Evolutionary conservation across 352 stramenopile genomes (phyloP), one percentile per base, ranked within the genome.

Genomic region (Phytophthora boehmeriae): DNA sequence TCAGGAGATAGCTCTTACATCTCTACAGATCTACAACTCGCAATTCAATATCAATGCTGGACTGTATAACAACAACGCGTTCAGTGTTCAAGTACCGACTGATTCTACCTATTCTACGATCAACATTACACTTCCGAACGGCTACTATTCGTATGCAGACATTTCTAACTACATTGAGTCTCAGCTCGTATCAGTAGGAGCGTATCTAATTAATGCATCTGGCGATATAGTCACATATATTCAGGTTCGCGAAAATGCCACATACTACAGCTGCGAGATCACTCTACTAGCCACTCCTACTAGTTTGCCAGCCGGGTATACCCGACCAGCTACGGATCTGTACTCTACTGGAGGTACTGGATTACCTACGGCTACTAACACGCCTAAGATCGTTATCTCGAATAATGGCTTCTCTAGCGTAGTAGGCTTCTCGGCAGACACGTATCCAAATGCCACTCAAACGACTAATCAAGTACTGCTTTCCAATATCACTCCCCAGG

Each of bases 321-420:
- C 48, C 32, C 48, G 48, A 2, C 48, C 48, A 34, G 34, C 48
- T 35, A 46, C 48, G 1, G 51, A 36, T 14, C 11, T 41, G 35
- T 75, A 68, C 30, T 62, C 43, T 2, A 17, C 39, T 14, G 47
- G 34, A 14, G 68, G 68, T 30, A 44, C 28, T 43, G 67, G 62
- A 13, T 19, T 76, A 2, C 50, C 58, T 2, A 63, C 46, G 2
- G 44, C 55, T 2, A 30, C 46, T 30, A 35, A 38, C 10, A 27
- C 39, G 0, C 55, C 46, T 35, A 35, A 38, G 0, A 20, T 63
- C 13, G 56, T 56, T 22, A 50, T 63, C 19, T 28, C 49, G 14
- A 63, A 56, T 38, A 27, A 45, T 20, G 34, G 6, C 1, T 61
- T 67, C 23, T 44, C 32, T 4, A 34, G 17, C 1, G 14, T 60